These are phyloP conservation scores for Polytolypa hystricis DNA, from an alignment of 2,329 filamentous ascomycete genomes.

Conservation along the genomic window DNA sequence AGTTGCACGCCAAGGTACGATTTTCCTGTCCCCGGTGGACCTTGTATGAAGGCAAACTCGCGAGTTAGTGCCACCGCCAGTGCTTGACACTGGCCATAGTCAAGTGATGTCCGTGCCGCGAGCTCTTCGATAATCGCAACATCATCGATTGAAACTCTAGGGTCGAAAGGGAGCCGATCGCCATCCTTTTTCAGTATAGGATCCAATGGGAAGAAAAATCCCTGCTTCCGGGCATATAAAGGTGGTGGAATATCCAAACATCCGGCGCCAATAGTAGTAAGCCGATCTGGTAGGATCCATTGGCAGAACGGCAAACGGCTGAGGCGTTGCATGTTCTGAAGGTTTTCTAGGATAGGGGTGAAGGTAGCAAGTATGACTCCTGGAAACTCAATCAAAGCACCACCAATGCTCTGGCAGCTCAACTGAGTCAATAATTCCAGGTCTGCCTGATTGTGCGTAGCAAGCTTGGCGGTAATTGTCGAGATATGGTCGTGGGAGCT, in stretches of 20 bases:
- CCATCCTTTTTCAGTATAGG: background rate
- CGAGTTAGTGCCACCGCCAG: conserved; percentile 14
- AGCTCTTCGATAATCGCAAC: conserved; percentile 7
- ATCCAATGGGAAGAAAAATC: background rate
- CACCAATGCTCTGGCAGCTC: conserved; percentile 10
- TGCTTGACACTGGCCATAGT: conserved; percentile 15
- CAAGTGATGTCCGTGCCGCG: conserved; percentile 14
- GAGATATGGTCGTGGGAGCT: too few relatives aligned
- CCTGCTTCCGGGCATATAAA: conserved; percentile 3
- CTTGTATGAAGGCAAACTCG: conserved; percentile 18
- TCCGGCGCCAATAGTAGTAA: conserved; percentile 13
- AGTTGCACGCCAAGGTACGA: conserved; percentile 15
- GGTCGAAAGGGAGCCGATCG: background rate
- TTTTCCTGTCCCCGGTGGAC: conserved; percentile 21
- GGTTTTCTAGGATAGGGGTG: conserved; percentile 10
- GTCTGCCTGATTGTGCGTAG: conserved; percentile 11
- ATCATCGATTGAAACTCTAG: conserved; percentile 2
- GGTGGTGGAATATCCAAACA: conserved; percentile 5
- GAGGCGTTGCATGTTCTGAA: conserved; percentile 12
- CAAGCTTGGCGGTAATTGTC: conserved; percentile 1
- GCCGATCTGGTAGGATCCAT: conserved; percentile 12
- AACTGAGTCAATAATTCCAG: conserved; percentile 14
- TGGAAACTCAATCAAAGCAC: conserved; percentile 15
- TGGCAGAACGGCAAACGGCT: too few relatives aligned
- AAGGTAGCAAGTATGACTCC: conserved; percentile 13